Evolutionary conservation across 148 eudicot genomes (phyloP).

Genomic region (Linanthus parryae): DNA sequence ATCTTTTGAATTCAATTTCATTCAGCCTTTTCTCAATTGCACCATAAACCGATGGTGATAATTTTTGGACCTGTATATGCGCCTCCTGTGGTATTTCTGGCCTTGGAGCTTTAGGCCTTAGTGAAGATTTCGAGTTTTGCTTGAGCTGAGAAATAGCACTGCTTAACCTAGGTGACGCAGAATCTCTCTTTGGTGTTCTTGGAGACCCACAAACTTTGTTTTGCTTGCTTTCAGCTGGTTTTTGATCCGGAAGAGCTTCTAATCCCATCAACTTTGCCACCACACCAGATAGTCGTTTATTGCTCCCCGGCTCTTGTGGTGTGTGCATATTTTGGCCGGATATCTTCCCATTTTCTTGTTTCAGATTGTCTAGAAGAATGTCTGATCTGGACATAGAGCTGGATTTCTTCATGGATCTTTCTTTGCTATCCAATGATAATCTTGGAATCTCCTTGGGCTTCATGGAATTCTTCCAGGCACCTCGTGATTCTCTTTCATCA

Average conservation of each 20-base stretch:
- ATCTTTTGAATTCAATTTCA: constrained; percentile 51
- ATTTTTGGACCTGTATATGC: constrained; percentile 13
- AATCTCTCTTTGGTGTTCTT: constrained; percentile 24
- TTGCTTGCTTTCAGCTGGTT: constrained; percentile 27
- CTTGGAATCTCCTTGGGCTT: constrained; percentile 67
- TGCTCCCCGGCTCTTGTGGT: no score
- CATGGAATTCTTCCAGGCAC: constrained; percentile 18
- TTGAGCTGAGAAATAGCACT: constrained; percentile 13
- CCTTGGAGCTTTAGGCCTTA: constrained; percentile 40
- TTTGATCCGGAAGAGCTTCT: constrained; percentile 41
- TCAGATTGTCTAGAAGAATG: no score
- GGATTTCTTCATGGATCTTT: constrained; percentile 27
- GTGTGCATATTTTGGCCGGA: constrained; percentile 10
- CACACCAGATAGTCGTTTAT: constrained; percentile 41
- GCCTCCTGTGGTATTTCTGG: constrained; percentile 19
- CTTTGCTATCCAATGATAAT: constrained; percentile 72
- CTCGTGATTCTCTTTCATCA: constrained; percentile 54
- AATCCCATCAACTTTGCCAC: constrained; percentile 85
- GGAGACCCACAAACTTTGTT: constrained; percentile 26
- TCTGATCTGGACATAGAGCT: constrained; percentile 23
- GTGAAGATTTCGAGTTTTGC: constrained; percentile 19
- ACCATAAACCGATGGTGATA: constrained; percentile 50
- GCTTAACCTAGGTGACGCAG: constrained; percentile 19
- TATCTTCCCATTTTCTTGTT: no score
- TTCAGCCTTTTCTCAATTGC: constrained; percentile 60